Conservation (phyloP, 2,329 filamentous ascomycete genomes). For the Pestalotiopsis sp. region DNA sequence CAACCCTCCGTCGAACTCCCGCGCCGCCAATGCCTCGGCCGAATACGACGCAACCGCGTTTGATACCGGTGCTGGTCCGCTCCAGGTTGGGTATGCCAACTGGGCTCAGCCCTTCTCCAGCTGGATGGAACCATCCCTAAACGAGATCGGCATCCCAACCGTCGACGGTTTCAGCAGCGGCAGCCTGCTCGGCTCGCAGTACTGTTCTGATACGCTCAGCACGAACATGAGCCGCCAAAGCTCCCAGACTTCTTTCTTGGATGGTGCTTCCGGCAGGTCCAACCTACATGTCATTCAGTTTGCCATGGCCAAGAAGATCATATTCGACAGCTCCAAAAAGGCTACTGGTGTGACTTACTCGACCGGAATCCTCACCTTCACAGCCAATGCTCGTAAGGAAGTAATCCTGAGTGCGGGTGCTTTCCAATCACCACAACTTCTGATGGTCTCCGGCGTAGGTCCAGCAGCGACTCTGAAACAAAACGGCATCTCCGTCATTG, state of each 20-base stretch:
- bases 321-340: slow-evolving; percentile 42
- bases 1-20: slow-evolving; percentile 22
- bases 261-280: slow-evolving; percentile 16
- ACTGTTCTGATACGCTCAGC: slow-evolving; percentile 30
- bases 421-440: slow-evolving; percentile 39
- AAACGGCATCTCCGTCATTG: slow-evolving; percentile 49
- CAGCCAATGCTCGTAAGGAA: slow-evolving; percentile 32
- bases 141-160: slow-evolving; percentile 40
- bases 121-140: slow-evolving; percentile 40
- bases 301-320: slow-evolving; percentile 46
- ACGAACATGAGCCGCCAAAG: slow-evolving; percentile 13
- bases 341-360: slow-evolving; percentile 29
- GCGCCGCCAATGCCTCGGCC: slow-evolving; percentile 29
- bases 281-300: slow-evolving; percentile 22
- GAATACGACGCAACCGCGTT: slow-evolving; percentile 33
- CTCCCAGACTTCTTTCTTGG: slow-evolving; percentile 16
- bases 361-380: slow-evolving; percentile 19
- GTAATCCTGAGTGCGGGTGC: slow-evolving; percentile 40
- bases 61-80: slow-evolving; percentile 31
- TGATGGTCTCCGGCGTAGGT: slow-evolving; percentile 40
- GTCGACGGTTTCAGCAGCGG: slow-evolving; percentile 43
- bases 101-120: slow-evolving; percentile 40
- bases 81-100: slow-evolving; percentile 44
- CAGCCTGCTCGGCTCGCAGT: slow-evolving; percentile 39
- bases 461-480: slow-evolving; percentile 26